These are phyloP conservation scores for Stagonosporopsis cucurbitacearum DNA, from an alignment of 2,329 filamentous ascomycete species.

Conservation along the genomic window DNA sequence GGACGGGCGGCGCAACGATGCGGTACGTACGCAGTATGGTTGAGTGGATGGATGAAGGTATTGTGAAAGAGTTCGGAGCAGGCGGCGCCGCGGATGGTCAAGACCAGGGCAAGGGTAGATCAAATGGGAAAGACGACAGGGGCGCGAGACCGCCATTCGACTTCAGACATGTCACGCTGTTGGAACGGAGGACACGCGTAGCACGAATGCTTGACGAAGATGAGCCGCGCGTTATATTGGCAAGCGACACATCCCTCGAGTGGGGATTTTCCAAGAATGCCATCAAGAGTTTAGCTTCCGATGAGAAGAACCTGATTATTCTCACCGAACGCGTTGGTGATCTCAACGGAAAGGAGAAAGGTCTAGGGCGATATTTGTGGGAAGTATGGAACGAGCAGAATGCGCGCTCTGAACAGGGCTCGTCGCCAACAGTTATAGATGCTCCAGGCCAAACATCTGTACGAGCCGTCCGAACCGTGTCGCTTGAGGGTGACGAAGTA, in stretches of 20 bases:
- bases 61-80: slow-evolving; percentile 89
- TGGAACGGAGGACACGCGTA: slow-evolving; percentile 83
- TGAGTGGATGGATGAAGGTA: slow-evolving; percentile 98
- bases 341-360: slow-evolving; percentile 41
- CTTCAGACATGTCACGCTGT: slow-evolving; percentile 80
- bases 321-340: slow-evolving; percentile 75
- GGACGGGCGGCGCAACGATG: slow-evolving; percentile 86
- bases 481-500: slow-evolving; percentile 77
- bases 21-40: slow-evolving; percentile 93
- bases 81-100: slow-evolving; percentile 51
- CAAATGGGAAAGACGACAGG: slow-evolving; percentile 56
- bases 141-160: slow-evolving; percentile 77
- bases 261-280: slow-evolving; percentile 94
- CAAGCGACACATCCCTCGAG: slow-evolving; percentile 86
- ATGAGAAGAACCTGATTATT: slow-evolving; percentile 82
- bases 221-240: slow-evolving; percentile 77
- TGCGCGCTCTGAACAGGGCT: slow-evolving; percentile 31
- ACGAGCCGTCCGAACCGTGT: slow-evolving; percentile 58
- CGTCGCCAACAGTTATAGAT: slow-evolving; percentile 65
- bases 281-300: slow-evolving; percentile 74
- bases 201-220: slow-evolving; percentile 67
- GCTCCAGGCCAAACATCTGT: slow-evolving; percentile 61
- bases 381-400: slow-evolving; percentile 54
- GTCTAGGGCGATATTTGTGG: slow-evolving; percentile 77
- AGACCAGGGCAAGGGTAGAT: slow-evolving; percentile 37